Conservation (phyloP, 1,284 basidiomycete genomes). For the Xerocomus minutiporus region DNA sequence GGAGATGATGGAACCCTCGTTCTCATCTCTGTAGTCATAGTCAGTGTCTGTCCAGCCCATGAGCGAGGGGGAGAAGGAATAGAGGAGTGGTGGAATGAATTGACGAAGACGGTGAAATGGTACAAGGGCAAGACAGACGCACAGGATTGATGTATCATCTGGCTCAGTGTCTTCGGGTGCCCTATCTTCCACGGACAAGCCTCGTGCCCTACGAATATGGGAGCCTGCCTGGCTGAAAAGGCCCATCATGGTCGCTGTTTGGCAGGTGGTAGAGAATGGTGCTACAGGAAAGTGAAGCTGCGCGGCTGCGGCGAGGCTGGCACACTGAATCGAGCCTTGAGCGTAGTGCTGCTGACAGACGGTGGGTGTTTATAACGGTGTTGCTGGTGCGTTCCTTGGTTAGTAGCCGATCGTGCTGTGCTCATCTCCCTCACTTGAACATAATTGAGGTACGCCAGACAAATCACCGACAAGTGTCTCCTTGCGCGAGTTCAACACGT, state of each 20-base stretch:
- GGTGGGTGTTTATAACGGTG: not conserved
- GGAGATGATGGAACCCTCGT: conserved; percentile 76
- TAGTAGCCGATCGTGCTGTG: too few relatives aligned
- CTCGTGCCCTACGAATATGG: conserved; percentile 58
- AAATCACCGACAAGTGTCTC: too few relatives aligned
- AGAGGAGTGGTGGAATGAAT: not conserved
- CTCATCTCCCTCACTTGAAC: too few relatives aligned
- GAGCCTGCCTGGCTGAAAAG: conserved; percentile 67
- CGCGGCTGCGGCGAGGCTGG: conserved; percentile 25
- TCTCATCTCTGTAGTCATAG: conserved; percentile 53
- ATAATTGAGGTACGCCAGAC: too few relatives aligned
- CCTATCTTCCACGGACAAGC: conserved; percentile 59
- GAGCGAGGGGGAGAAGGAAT: conserved; percentile 2
- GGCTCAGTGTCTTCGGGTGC: conserved; percentile 73
- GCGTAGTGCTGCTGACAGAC: not conserved
- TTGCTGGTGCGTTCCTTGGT: too few relatives aligned
- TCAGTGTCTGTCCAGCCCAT: conserved; percentile 31
- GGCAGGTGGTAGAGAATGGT: not conserved
- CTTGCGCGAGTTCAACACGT: too few relatives aligned
- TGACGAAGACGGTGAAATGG: conserved; percentile 10
- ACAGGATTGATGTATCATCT: conserved; percentile 82
- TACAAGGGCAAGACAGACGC: conserved; percentile 33
- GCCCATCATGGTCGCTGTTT: conserved; percentile 60
- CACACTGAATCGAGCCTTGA: conserved; percentile 3
- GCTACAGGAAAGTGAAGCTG: conserved; percentile 7